Evolutionary conservation across 2,329 filamentous ascomycete genomes (phyloP).

Genomic region (Pyrenochaeta sp.): DNA sequence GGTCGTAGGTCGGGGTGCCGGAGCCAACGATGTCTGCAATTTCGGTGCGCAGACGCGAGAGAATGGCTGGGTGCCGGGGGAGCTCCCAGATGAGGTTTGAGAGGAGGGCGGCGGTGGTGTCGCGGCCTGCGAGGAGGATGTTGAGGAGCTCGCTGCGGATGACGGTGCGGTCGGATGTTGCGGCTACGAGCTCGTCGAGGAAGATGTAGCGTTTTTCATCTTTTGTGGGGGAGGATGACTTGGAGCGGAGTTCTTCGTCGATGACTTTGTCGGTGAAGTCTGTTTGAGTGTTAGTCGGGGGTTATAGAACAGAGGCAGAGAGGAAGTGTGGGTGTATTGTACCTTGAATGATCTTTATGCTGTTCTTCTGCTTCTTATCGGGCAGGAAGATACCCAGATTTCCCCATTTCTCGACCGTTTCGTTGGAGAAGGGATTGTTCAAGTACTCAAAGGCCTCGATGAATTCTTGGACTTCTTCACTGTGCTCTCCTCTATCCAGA

Average conservation of each 20-base stretch:
- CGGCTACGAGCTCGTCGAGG: slow-evolving; percentile 29
- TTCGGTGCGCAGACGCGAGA: slow-evolving; percentile 45
- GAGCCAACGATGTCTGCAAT: slow-evolving; percentile 56
- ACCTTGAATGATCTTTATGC: slow-evolving; percentile 25
- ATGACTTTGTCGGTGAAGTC: slow-evolving; percentile 25
- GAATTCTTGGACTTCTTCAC: slow-evolving; percentile 17
- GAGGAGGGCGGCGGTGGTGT: slow-evolving; percentile 41
- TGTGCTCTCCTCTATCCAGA: slow-evolving; percentile 3
- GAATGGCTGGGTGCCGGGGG: slow-evolving; percentile 43
- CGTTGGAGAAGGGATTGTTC: slow-evolving; percentile 18
- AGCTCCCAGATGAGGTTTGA: slow-evolving; percentile 45
- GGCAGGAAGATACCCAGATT: slow-evolving; percentile 20
- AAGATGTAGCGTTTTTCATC: slow-evolving; percentile 27
- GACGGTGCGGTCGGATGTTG: slow-evolving; percentile 17
- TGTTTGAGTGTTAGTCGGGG: not conserved
- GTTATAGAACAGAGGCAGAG: too few relatives aligned
- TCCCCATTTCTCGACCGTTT: slow-evolving; percentile 19
- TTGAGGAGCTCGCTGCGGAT: slow-evolving; percentile 43
- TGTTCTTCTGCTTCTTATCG: slow-evolving; percentile 21
- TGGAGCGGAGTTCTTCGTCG: slow-evolving; percentile 12
- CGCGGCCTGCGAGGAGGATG: slow-evolving; percentile 45
- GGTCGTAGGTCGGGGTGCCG: slow-evolving; percentile 26
- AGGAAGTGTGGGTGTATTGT: slow-evolving; percentile 30
- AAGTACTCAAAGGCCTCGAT: slow-evolving; percentile 34
- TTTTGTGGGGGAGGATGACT: not conserved